Conservation (phyloP, 495 filamentous ascomycete genomes). For the Daldinia concentrica region DNA sequence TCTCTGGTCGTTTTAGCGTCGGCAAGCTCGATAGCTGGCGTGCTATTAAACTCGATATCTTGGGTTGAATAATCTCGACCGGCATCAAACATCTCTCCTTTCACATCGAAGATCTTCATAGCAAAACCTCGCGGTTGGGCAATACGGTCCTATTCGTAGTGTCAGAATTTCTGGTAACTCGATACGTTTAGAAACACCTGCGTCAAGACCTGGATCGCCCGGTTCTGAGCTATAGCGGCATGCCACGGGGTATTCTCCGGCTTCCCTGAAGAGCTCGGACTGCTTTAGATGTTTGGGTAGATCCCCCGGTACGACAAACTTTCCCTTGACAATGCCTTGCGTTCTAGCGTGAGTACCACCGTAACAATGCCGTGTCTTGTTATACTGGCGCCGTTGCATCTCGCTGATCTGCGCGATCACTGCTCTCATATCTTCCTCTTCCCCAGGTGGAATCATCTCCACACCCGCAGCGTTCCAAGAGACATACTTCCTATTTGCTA, state of each 20-base stretch:
- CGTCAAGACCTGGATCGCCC: conserved; percentile 54
- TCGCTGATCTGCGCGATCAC: conserved; percentile 58
- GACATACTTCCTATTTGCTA: conserved; percentile 48
- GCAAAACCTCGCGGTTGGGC: conserved; percentile 58
- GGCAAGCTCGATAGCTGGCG: conserved; percentile 57
- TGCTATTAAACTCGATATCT: conserved; percentile 61
- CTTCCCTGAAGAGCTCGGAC: conserved; percentile 52
- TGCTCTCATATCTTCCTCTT: conserved; percentile 57
- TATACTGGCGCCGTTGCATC: conserved; percentile 59
- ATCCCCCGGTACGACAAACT: conserved; percentile 50
- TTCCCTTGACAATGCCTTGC: conserved; percentile 59
- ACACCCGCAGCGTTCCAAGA: conserved; percentile 55
- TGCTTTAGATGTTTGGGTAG: conserved; percentile 56
- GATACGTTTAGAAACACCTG: conserved; percentile 9
- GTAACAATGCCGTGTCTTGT: conserved; percentile 55
- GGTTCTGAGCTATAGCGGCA: conserved; percentile 56
- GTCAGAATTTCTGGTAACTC: neutral
- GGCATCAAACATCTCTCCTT: conserved; percentile 56
- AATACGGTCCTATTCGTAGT: conserved; percentile 48
- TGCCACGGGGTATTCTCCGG: conserved; percentile 50
- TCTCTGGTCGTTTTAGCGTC: conserved; percentile 57
- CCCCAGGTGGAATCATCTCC: conserved; percentile 53
- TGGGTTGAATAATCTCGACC: conserved; percentile 53
- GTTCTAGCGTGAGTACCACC: conserved; percentile 55
- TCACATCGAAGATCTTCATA: conserved; percentile 59